Evolutionary conservation across 2,329 filamentous ascomycete species (phyloP).

Genomic region (Raffaelea arxii): DNA sequence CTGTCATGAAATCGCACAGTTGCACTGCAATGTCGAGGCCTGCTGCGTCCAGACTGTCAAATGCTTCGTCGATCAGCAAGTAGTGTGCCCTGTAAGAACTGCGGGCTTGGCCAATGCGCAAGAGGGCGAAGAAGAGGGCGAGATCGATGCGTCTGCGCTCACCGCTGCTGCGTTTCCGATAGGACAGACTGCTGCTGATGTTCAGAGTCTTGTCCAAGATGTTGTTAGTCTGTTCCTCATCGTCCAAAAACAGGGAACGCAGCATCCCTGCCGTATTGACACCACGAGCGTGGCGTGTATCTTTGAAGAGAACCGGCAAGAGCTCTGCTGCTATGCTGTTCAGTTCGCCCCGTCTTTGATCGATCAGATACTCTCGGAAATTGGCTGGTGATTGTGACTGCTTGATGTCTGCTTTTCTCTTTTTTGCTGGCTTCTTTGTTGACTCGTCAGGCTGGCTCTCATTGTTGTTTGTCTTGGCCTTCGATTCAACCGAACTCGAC

Average conservation of each 20-base stretch:
- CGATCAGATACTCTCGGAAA: constrained; percentile 18
- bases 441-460: neutral
- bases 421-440: constrained; percentile 5
- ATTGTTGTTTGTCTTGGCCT: too few species aligned
- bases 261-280: constrained; percentile 16
- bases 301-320: constrained; percentile 19
- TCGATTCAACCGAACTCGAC: too few species aligned
- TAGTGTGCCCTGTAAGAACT: constrained; percentile 21
- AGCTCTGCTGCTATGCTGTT: constrained; percentile 18
- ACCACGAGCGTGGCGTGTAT: constrained; percentile 16
- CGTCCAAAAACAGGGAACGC: constrained; percentile 13
- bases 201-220: constrained; percentile 17
- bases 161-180: constrained; percentile 23
- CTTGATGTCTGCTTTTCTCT: neutral
- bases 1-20: too few species aligned
- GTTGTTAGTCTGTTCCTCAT: constrained; percentile 1
- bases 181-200: constrained; percentile 14
- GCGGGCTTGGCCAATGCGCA: constrained; percentile 17
- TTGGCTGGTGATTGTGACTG: too few species aligned
- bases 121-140: constrained; percentile 23
- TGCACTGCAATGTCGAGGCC: too few species aligned
- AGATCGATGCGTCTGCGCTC: constrained; percentile 26
- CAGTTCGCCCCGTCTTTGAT: constrained; percentile 18
- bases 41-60: constrained; percentile 21
- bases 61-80: constrained; percentile 24